A percentile compares a stretch with the other conserved stretches of the same genome.
These are phyloP conservation scores for Torulaspora delbrueckii DNA, from an alignment of 805 yeast species.

Conservation along the genomic window DNA sequence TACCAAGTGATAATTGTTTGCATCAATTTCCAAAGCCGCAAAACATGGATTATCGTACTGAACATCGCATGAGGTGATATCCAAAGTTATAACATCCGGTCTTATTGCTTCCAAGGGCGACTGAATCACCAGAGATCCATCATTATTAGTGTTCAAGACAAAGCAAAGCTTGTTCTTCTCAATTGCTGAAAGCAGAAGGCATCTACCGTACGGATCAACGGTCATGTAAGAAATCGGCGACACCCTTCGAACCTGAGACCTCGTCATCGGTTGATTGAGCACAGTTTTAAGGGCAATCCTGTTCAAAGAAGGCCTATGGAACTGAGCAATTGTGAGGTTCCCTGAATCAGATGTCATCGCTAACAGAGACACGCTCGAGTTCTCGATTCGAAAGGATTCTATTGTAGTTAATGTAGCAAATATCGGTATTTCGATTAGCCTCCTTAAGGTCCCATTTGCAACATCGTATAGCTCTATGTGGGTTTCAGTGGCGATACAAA, in stretches of 20 bases:
- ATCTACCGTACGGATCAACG: constrained; percentile 68
- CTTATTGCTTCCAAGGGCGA: constrained; percentile 71
- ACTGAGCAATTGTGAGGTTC: constrained; percentile 50
- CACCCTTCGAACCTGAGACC: constrained; percentile 68
- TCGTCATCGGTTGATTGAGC: constrained; percentile 61
- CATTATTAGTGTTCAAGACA: constrained; percentile 48
- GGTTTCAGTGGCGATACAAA: constrained; percentile 33
- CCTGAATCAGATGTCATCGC: constrained; percentile 80
- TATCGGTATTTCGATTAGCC: constrained; percentile 41
- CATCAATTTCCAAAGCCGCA: constrained; percentile 68
- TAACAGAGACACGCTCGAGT: constrained; percentile 52
- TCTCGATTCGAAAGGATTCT: constrained; percentile 48
- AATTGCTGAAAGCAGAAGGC: constrained; percentile 62
- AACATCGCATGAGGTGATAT: constrained; percentile 59
- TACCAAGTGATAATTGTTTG: constrained; percentile 41
- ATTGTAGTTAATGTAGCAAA: constrained; percentile 58
- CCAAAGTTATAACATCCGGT: constrained; percentile 48
- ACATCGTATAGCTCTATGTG: constrained; percentile 39
- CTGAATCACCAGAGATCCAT: constrained; percentile 47
- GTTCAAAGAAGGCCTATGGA: constrained; percentile 24
- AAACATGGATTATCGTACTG: constrained; percentile 80
- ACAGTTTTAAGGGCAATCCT: constrained; percentile 36
- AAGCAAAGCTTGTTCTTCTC: constrained; percentile 73
- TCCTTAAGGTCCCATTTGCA: constrained; percentile 50
- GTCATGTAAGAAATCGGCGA: constrained; percentile 71